Percentiles rank a stretch among this genome's conserved stretches.
Evolutionary conservation across 345 rosid genomes (phyloP).

Genomic region (Melaleuca alternifolia): DNA sequence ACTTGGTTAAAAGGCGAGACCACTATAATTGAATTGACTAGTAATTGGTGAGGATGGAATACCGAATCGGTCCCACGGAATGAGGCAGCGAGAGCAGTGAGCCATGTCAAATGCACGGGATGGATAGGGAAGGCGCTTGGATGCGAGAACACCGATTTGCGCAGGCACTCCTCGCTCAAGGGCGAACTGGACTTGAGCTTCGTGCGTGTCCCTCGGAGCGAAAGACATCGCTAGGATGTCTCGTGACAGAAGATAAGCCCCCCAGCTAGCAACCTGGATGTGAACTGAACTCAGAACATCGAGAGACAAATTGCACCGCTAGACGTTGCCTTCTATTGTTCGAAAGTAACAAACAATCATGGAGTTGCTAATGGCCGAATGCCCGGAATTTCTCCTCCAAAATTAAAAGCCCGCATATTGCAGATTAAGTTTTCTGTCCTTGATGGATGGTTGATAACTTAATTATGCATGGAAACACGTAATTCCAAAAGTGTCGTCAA

Average conservation of each 20-base stretch:
- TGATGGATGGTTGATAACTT: neutral
- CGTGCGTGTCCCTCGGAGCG: conserved; percentile 67
- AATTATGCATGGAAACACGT: neutral
- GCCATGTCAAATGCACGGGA: conserved; percentile 67
- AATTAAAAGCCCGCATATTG: neutral
- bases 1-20: neutral
- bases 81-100: conserved; percentile 74
- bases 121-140: conserved; percentile 55
- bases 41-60: neutral
- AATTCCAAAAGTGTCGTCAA: neutral
- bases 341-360: neutral
- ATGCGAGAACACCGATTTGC: conserved; percentile 43
- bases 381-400: neutral
- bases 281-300: neutral
- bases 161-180: conserved; percentile 76
- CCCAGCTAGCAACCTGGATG: conserved; percentile 62
- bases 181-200: conserved; percentile 69
- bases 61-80: conserved; percentile 55
- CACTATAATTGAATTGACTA: neutral
- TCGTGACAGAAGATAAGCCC: conserved; percentile 45
- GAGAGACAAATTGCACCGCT: neutral
- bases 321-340: neutral
- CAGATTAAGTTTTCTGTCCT: neutral
- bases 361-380: neutral
- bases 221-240: conserved; percentile 44